A percentile compares a stretch with the other conserved stretches of the same genome.
Conservation (phyloP, 495 filamentous ascomycete genomes). For the Neurospora hispaniola region DNA sequence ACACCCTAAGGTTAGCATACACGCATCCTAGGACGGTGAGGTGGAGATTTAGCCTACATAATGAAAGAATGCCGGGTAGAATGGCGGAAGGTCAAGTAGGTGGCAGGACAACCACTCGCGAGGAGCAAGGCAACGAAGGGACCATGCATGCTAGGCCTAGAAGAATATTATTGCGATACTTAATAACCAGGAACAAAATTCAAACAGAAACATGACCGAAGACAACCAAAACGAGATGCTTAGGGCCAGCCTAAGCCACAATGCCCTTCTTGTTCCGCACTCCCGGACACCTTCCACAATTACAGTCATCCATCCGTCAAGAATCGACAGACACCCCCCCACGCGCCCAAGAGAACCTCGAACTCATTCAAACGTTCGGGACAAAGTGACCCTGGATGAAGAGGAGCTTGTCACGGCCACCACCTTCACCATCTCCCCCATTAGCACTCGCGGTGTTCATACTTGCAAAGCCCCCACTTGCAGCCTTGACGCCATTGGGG, state of each 20-base stretch:
- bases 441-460: too few relatives aligned
- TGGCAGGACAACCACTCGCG: not conserved
- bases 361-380: not conserved
- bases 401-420: too few relatives aligned
- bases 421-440: too few relatives aligned
- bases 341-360: not conserved
- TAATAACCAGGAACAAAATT: not conserved
- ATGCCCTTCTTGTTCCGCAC: not conserved
- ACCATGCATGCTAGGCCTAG: not conserved
- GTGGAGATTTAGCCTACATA: not conserved
- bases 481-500: not conserved
- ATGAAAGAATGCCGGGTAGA: not conserved
- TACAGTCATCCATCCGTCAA: not conserved
- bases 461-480: too few relatives aligned
- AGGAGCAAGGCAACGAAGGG: not conserved
- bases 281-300: not conserved
- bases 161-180: not conserved
- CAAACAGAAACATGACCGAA: not conserved
- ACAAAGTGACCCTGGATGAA: not conserved
- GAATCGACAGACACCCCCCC: not conserved
- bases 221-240: not conserved
- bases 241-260: not conserved
- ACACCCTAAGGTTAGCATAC: too few relatives aligned
- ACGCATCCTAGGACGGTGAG: too few relatives aligned
- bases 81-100: not conserved